Evolutionary conservation across 2,329 filamentous ascomycete species (phyloP), one percentile per base, ranked within the genome.

Genomic region (Fusarium ramigenum): DNA sequence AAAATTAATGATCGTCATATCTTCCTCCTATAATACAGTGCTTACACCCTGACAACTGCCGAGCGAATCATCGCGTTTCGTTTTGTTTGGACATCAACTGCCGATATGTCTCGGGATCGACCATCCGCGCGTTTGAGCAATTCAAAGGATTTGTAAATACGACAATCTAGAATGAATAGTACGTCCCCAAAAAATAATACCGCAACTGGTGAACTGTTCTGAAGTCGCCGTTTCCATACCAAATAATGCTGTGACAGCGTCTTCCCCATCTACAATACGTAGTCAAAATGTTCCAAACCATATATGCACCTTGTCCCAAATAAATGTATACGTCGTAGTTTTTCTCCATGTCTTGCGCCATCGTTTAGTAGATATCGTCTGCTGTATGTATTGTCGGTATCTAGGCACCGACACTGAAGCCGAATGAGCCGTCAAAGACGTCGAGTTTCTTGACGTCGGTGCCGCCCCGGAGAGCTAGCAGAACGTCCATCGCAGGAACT

Each of bases 371-470:
- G 53, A 54, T 57, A 18, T 49, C 46, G 36, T 36, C 49, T 25
- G 46, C 36, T 53, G 23, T 46, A 19, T 34, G n/a, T 44, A 32
- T 23, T 49, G 16, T n/a, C 44, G 21, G 23, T 58, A 36, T 56
- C 62, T 74, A 82, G 52, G 80, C 79, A 9, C 87, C 88, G 15
- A 90, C 85, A 71, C 87, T 88, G 74, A 90, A 90, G 12, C 88
- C 88, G 78, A 89, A 90, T 0, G 87, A 89, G 5, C 88, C 88
- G 60, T 90, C 88, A 77, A 90, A 90, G 4, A 88, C 80, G 63
- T 89, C 87, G n/a, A 86, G 80, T 67, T 85, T 84, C 66, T 83
- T 83, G 16, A 83, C 75, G 36, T 83, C 82, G 16, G 79, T 81
- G 36, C 83, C 83, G 16, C 83, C 83, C 21, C 89, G 84, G 81